Conservation (phyloP, 805 yeast species). For the Barnettozyma vustinii region DNA sequence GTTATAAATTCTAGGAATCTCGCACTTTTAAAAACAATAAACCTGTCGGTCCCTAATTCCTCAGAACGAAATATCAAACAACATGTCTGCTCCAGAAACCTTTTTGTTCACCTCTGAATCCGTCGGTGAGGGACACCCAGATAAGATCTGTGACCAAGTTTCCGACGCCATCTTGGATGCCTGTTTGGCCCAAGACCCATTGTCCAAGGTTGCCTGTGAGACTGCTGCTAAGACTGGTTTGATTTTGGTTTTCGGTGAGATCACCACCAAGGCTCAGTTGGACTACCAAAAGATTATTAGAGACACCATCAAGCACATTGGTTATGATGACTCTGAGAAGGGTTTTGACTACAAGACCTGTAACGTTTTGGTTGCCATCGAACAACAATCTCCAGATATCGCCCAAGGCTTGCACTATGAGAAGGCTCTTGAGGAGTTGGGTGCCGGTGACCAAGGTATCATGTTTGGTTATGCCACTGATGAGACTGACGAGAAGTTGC, state of each 20-base stretch:
- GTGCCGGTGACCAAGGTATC: conserved; percentile 99
- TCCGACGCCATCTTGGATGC: conserved; percentile 98
- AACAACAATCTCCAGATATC: conserved; percentile 98
- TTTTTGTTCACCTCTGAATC: conserved; percentile 80
- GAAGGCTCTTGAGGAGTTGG: conserved; percentile 90
- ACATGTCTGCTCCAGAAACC: conserved; percentile 30
- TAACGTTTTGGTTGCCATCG: conserved; percentile 97
- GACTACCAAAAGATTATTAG: conserved; percentile 97
- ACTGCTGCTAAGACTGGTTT: conserved; percentile 99
- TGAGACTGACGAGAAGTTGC: conserved; percentile 96
- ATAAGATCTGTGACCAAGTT: conserved; percentile 97
- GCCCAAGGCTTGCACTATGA: conserved; percentile 99
- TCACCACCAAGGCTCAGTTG: conserved; percentile 91
- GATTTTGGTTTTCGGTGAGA: conserved; percentile 99
- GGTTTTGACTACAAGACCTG: conserved; percentile 99
- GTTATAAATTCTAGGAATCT: background rate
- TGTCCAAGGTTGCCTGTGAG: conserved; percentile 98
- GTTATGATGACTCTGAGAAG: conserved; percentile 92
- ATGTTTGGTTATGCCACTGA: conserved; percentile 99
- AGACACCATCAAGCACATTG: conserved; percentile 97
- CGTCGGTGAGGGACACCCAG: conserved; percentile 94
- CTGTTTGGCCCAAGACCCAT: conserved; percentile 90
- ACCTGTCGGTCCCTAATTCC: background rate
- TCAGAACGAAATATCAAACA: background rate
- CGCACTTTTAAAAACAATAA: conserved; percentile 26